A percentile compares a stretch with the other conserved stretches of the same genome.
These are phyloP conservation scores for Aspergillus floridensis DNA, from an alignment of 2,329 filamentous ascomycete genomes.

Conservation along the genomic window DNA sequence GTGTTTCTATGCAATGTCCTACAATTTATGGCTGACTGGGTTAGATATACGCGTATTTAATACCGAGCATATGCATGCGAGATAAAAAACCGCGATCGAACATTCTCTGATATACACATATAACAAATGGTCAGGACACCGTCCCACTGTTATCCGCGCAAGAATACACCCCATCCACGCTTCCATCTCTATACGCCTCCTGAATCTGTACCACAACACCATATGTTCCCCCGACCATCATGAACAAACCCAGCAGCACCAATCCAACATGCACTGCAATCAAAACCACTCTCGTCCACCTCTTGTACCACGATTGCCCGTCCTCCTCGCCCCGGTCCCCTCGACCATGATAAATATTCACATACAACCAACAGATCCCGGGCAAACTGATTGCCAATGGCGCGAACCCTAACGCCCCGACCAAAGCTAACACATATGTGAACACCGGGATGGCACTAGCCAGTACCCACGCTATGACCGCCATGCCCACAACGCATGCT, in stretches of 20 bases:
- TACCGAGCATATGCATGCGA: too few species aligned
- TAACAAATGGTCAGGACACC: not conserved
- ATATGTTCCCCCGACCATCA: constrained; percentile 47
- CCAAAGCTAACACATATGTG: constrained; percentile 51
- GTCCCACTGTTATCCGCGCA: constrained; percentile 19
- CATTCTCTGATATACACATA: not conserved
- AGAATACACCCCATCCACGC: constrained; percentile 14
- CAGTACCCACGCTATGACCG: constrained; percentile 49
- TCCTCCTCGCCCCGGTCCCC: too few species aligned
- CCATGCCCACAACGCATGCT: constrained; percentile 43
- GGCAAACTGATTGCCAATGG: constrained; percentile 51
- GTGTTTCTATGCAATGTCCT: too few species aligned
- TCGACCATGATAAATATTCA: too few species aligned
- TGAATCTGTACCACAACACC: constrained; percentile 18
- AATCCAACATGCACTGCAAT: constrained; percentile 45
- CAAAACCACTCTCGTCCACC: constrained; percentile 31
- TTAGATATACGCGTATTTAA: too few species aligned
- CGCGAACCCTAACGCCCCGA: constrained; percentile 52
- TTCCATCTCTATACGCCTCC: constrained; percentile 15
- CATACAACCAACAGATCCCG: constrained; percentile 53
- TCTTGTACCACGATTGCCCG: too few species aligned
- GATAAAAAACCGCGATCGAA: not conserved
- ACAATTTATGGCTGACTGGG: too few species aligned
- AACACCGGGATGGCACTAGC: constrained; percentile 57
- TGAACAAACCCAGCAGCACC: constrained; percentile 47